Conservation (phyloP, 805 yeast genomes). For the Yamadazyma phyllophila region DNA sequence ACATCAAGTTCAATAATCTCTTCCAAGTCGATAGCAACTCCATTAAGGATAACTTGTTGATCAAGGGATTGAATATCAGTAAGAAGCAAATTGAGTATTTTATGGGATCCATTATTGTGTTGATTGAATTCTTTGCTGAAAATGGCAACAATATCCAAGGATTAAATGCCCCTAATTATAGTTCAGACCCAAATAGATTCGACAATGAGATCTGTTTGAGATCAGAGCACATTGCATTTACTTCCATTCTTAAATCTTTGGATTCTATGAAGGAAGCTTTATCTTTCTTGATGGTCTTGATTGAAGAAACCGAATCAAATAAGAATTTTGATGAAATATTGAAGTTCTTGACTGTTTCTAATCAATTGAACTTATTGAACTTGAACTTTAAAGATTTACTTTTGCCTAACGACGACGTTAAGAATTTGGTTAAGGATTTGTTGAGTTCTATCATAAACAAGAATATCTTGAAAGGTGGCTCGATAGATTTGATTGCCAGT, state of each 20-base stretch:
- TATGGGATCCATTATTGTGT: constrained; percentile 65
- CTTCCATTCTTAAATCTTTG: constrained; percentile 70
- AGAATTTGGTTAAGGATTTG: constrained; percentile 75
- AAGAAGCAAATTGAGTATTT: constrained; percentile 62
- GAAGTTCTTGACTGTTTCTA: constrained; percentile 62
- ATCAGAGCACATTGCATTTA: constrained; percentile 88
- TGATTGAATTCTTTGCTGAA: constrained; percentile 66
- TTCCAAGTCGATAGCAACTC: constrained; percentile 39
- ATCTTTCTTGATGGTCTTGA: constrained; percentile 77
- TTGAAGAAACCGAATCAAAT: constrained; percentile 61
- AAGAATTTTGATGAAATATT: constrained; percentile 62
- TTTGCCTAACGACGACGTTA: constrained; percentile 61
- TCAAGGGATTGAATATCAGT: constrained; percentile 43
- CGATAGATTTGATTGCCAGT: constrained; percentile 85
- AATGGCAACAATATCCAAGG: constrained; percentile 64
- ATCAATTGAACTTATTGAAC: constrained; percentile 64
- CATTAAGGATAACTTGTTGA: constrained; percentile 43
- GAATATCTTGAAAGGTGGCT: constrained; percentile 86
- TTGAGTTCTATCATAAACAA: constrained; percentile 86
- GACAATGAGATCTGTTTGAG: constrained; percentile 71
- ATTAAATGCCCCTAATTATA: constrained; percentile 54
- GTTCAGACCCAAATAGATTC: constrained; percentile 46
- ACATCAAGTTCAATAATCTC: constrained; percentile 35
- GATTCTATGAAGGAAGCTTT: constrained; percentile 84
- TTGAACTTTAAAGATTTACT: constrained; percentile 75